Evolutionary conservation across 371 early-diverging fungal species (phyloP).

Genomic region (Mortierella sp.): DNA sequence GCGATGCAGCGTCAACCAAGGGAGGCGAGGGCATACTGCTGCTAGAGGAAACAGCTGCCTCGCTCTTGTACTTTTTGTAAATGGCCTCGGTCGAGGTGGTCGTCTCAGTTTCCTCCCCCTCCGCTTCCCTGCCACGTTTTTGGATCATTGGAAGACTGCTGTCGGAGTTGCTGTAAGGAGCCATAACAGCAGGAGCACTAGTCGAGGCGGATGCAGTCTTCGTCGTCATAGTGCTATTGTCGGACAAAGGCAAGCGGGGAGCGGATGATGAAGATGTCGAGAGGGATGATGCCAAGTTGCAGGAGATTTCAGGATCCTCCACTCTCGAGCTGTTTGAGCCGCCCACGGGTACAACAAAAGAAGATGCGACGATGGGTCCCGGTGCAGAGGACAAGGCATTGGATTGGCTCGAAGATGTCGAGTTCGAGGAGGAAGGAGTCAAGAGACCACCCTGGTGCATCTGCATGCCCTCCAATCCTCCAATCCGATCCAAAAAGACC

Average conservation of each 20-base stretch:
- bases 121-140: constrained; percentile 44
- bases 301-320: constrained; percentile 13
- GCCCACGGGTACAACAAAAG: not conserved
- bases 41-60: not conserved
- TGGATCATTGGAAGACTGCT: constrained; percentile 31
- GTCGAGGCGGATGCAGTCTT: not conserved
- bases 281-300: constrained; percentile 20
- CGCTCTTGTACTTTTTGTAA: not conserved
- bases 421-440: not conserved
- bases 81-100: not conserved
- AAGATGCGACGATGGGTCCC: not conserved
- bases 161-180: constrained; percentile 26
- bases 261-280: constrained; percentile 15
- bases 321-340: not conserved
- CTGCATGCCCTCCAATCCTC: constrained; percentile 60
- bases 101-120: not conserved
- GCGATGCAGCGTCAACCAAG: not conserved
- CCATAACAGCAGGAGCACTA: no score
- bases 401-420: not conserved
- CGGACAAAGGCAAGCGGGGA: not conserved
- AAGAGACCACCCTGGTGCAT: constrained; percentile 17
- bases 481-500: constrained; percentile 90
- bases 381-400: constrained; percentile 9
- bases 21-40: constrained; percentile 1
- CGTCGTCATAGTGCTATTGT: constrained; percentile 6